Percentiles rank a stretch among this genome's conserved stretches.
These are phyloP conservation scores for Schizosaccharomyces cryophilus DNA, from an alignment of 805 yeast genomes.

Conservation along the genomic window DNA sequence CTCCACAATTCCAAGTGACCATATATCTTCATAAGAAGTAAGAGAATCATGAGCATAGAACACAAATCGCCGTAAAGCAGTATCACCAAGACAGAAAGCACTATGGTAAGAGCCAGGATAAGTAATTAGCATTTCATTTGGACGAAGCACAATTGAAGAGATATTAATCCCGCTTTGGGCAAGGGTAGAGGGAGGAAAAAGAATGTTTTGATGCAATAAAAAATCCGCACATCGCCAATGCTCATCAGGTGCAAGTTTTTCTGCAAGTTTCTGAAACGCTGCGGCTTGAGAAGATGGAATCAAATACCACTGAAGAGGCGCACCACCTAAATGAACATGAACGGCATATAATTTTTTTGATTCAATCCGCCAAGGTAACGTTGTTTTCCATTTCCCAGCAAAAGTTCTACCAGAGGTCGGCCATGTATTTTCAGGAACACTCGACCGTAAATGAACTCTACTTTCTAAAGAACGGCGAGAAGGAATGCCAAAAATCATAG, in stretches of 20 bases:
- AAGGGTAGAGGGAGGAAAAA: conserved; percentile 43
- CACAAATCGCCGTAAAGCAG: neutral
- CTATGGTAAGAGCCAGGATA: conserved; percentile 77
- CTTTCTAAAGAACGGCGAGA: neutral
- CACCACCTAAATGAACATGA: neutral
- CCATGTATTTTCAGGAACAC: neutral
- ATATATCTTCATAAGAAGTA: neutral
- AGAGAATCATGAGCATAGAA: neutral
- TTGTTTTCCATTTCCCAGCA: neutral
- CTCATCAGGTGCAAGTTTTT: neutral
- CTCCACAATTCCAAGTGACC: neutral
- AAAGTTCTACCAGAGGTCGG: neutral
- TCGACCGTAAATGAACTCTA: neutral
- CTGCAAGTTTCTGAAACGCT: neutral
- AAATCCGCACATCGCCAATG: conserved; percentile 35
- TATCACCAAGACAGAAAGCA: conserved; percentile 48
- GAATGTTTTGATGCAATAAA: conserved; percentile 55
- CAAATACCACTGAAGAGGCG: neutral
- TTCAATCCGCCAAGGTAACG: neutral
- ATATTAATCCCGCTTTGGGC: conserved; percentile 32
- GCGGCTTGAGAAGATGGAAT: neutral
- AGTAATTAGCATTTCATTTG: conserved; percentile 56
- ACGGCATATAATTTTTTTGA: neutral
- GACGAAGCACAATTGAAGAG: conserved; percentile 40
- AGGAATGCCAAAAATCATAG: neutral